Evolutionary conservation across 2,329 filamentous ascomycete genomes (phyloP), one percentile per base, ranked within the genome.

Genomic region (Aureobasidium zeae): DNA sequence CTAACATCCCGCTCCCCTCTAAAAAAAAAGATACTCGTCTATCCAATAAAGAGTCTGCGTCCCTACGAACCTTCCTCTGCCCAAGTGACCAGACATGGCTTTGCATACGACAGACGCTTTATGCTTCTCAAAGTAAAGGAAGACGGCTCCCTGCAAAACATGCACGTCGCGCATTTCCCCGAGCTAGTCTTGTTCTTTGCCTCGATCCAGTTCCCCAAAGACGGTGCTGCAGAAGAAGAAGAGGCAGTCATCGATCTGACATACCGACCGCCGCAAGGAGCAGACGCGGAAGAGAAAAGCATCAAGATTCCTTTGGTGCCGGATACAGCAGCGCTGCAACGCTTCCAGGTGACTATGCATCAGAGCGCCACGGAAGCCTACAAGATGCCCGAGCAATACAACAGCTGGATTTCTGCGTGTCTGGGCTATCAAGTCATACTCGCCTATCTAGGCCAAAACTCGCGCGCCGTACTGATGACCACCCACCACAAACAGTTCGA

Each of bases 41-140:
- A 71, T 46, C 68, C 68, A 2, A 66, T 71, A 56, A 71, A 71
- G 51, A 65, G 66, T 11, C 56, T 70, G 5, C 62, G 66, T 12
- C 59, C 55, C 2, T 57, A 63, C 4, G 58, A 63, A 15, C 53
- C 67, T 19, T 53, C 59, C 2, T 54, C 57, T 28, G 62, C 64
- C 12, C 50, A 61, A 34, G 61, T 66, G 13, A 69, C 67, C 7
- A 60, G 59, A 45, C 53, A 66, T 56, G 68, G 68, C 48, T 67
- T 71, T 45, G 55, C 62, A 20, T 63, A 68, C 47, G 68, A 71
- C 49, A 56, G 68, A 48, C 57, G 53, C 15, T 63, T 59, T 48
- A 62, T 70, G 64, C 52, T 71, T 5, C 56, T 69, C 13, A 55
- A 67, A 37, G 56, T 61, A 10, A 46, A 46, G 6, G 61, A 58